Base-by-base conservation (phyloP, 768 basidiomycete genomes). In the Tremella yokohamensis region DNA sequence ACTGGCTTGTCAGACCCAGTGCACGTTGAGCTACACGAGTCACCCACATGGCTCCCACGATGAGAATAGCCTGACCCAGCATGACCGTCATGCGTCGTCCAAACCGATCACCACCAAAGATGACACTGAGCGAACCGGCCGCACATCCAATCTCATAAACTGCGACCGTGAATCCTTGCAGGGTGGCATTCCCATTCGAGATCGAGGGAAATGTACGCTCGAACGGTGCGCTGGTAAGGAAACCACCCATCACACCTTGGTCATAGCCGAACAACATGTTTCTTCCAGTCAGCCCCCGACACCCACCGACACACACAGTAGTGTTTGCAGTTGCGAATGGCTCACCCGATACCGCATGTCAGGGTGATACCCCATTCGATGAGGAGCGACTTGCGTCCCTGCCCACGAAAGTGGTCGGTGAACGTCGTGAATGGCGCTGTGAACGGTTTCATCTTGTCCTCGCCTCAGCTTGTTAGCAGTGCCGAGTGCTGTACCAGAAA, bases 101-200 rank as follows among this genome's bases (percentile, higher is more conserved):
- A 15, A 73, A 54, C 13, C 38, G 45, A 44, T 73, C 69, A 12
- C 68, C 68, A 39, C 49, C 42, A 24, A 70, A 55, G 40, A 68
- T 61, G 12, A 64, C 62, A 20, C 60, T 42, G 24, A 73, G 55
- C 3, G 72, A 58, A 7, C 72, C 72, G 18, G 62, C 55, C 12
- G 59, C 48, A 44, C 72, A 73, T 1, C 72, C 72, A 37, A 63
- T 62, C 19, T 73, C 71, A 55, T 69, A 67, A 26, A 70, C 66
- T n/a, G 68, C 65, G 8, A 70, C 65, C 50, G 66, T 58, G 0
- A 64, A 66, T 12, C 68, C 68, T 44, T 62, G 63, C 1, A 70
- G 47, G 26, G 58, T 56, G 3, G 66, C 50, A 20, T 63, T 62
- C 2, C 61, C 56, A 34, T 44, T 45, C 7, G 42, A 45, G 42